Evolutionary conservation across 306 rosid genomes (phyloP), one percentile per base, ranked within the genome.

Genomic region (Vigna hirtella): DNA sequence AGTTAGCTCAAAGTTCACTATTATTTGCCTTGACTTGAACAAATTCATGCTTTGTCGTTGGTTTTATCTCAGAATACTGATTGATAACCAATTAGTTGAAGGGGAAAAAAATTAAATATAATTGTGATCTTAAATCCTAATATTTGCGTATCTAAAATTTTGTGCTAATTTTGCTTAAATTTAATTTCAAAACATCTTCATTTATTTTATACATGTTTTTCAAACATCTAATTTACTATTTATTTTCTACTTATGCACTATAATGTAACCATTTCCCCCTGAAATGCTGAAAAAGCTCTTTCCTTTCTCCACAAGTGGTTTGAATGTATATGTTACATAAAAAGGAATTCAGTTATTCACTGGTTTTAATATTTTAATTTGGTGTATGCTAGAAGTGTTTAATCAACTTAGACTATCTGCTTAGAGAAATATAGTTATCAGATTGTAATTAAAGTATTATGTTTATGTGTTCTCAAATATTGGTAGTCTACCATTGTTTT

Each of bases 401-500:
- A 43, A 20, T 83, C 40, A 55, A 12, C 16, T 47, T 77, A 14
- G 50, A 47, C 61, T 34, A 58, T 61, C 55, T 73, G 55, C 69
- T 58, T 77, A 26, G 34, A 66, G 53, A 45, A 72, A 73, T 59
- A 45, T 34, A 50, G 65, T 28, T 24, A 52, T 47, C 32, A 28
- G 63, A 47, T 58, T 24, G 51, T 66, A 17, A 72, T 63, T 64
- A 57, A 79, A 57, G 15, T 73, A 24, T 42, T 56, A 70, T 69
- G 81, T 73, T 51, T 58, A 40, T 58, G 36, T 40, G 30, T 61
- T 51, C 18, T 48, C 18, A 55, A 20, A 15, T 72, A 48, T 69
- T 78, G 70, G 53, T 72, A 17, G 7, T 56, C 75, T 84, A 84
- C 63, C 45, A 73, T 56, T 71, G 38, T 80, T 83, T 65, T 63